These are phyloP conservation scores for Combretum micranthum DNA, from an alignment of 345 rosid genomes.

Conservation along the genomic window DNA sequence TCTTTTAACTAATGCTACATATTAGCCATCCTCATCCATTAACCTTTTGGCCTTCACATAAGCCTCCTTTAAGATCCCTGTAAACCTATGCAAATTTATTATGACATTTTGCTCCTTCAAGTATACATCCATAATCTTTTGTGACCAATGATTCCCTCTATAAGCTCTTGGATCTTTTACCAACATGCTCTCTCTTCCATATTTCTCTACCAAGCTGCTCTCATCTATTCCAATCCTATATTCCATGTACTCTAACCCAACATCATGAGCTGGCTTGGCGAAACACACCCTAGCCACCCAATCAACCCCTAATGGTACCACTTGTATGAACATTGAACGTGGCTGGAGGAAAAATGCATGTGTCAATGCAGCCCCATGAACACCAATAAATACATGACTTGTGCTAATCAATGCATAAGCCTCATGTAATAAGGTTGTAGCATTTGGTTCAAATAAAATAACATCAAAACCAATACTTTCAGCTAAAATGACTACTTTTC, in stretches of 20 bases:
- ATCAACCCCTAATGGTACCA: conserved; percentile 24
- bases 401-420: conserved; percentile 14
- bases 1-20: too few relatives aligned
- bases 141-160: conserved; percentile 16
- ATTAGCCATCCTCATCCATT: conserved; percentile 20
- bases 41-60: conserved; percentile 32
- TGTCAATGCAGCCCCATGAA: conserved; percentile 38
- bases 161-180: conserved; percentile 20
- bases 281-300: conserved; percentile 21
- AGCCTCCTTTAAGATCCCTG: conserved; percentile 27
- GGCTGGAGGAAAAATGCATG: conserved; percentile 20
- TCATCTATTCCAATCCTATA: conserved; percentile 20
- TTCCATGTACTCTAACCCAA: conserved; percentile 26
- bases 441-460: conserved; percentile 12
- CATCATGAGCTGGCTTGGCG: conserved; percentile 17
- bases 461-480: conserved; percentile 21
- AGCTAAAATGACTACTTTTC: conserved; percentile 3
- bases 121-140: conserved; percentile 13
- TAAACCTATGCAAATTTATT: conserved; percentile 35
- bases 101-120: conserved; percentile 44
- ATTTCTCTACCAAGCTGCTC: conserved; percentile 25
- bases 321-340: conserved; percentile 20
- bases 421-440: conserved; percentile 8
- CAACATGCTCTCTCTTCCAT: conserved; percentile 7
- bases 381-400: conserved; percentile 32